A percentile compares a stretch with the other conserved stretches of the same genome.
phyloP scores from a whole-genome alignment of 495 filamentous ascomycete species.

The Podospora australis region DNA sequence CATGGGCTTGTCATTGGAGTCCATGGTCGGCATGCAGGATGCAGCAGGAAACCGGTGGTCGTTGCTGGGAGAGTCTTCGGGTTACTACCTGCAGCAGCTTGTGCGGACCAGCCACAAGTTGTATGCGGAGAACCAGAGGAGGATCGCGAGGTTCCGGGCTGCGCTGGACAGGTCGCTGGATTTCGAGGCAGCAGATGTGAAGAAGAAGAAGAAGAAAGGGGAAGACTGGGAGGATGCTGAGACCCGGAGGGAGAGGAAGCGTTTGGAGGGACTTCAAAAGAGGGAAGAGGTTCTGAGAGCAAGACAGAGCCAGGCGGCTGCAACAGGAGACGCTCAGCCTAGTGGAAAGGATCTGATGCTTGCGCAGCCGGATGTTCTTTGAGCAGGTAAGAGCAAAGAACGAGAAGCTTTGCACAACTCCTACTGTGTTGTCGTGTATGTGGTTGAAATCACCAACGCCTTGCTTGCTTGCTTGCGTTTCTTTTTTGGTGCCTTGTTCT shows the following conservation, averaged over 20 bases:
- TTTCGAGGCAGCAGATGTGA: too few relatives aligned
- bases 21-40: slow-evolving; percentile 58
- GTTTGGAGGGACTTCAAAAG: slow-evolving; percentile 52
- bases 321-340: slow-evolving; percentile 13
- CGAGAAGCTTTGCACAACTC: background rate
- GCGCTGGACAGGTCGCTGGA: too few relatives aligned
- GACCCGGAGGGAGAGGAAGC: slow-evolving; percentile 52
- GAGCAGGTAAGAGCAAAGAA: background rate
- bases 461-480: background rate
- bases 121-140: slow-evolving; percentile 65
- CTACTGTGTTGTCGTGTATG: background rate
- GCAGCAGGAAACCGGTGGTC: slow-evolving; percentile 36
- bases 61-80: too few relatives aligned
- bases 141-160: slow-evolving; percentile 55
- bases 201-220: slow-evolving; percentile 15
- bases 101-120: slow-evolving; percentile 65
- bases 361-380: slow-evolving; percentile 11
- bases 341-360: slow-evolving; percentile 5
- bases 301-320: slow-evolving; percentile 11
- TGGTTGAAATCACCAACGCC: background rate
- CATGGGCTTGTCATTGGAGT: slow-evolving; percentile 71
- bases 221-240: slow-evolving; percentile 52
- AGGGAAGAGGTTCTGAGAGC: slow-evolving; percentile 31
- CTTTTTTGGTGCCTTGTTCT: background rate
- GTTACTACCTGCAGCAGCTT: slow-evolving; percentile 60